Evolutionary conservation across 164 flowering plant species (phyloP).

Genomic region (Dillenia turbinata): DNA sequence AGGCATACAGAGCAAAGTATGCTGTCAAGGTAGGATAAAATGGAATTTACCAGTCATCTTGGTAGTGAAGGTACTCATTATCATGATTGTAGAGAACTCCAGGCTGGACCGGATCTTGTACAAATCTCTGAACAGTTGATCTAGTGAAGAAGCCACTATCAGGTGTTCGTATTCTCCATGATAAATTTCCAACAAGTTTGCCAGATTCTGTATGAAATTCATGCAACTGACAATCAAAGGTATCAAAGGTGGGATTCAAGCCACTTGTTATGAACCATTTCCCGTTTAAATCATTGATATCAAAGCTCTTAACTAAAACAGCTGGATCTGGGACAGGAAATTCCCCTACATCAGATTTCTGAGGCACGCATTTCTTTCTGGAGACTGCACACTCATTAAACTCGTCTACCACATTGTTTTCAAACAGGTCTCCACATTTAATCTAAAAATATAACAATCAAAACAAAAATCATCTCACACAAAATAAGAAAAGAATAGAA

Average conservation of each 20-base stretch:
- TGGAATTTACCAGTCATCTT: constrained; percentile 85
- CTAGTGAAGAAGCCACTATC: constrained; percentile 86
- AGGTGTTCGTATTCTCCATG: constrained; percentile 88
- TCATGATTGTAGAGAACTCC: constrained; percentile 88
- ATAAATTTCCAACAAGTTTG: constrained; percentile 75
- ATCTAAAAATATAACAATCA: constrained; percentile 47
- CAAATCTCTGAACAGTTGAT: constrained; percentile 65
- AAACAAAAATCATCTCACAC: constrained; percentile 13
- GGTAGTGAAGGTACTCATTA: constrained; percentile 91
- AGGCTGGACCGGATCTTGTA: constrained; percentile 79
- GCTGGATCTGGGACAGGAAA: constrained; percentile 81
- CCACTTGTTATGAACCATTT: constrained; percentile 94
- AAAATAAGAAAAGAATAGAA: not conserved
- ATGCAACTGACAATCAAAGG: constrained; percentile 89
- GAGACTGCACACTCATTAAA: constrained; percentile 98
- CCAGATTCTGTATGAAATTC: constrained; percentile 70
- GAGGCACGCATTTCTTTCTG: constrained; percentile 91
- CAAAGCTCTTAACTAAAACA: constrained; percentile 67
- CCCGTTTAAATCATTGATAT: constrained; percentile 77
- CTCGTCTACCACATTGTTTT: constrained; percentile 79
- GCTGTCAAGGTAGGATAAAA: not conserved
- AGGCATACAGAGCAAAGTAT: not conserved
- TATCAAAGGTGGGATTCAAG: constrained; percentile 84
- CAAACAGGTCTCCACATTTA: constrained; percentile 93
- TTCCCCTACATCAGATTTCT: constrained; percentile 85